Evolutionary conservation across 1,284 basidiomycete genomes (phyloP).

Genomic region (Vanrija humicola): DNA sequence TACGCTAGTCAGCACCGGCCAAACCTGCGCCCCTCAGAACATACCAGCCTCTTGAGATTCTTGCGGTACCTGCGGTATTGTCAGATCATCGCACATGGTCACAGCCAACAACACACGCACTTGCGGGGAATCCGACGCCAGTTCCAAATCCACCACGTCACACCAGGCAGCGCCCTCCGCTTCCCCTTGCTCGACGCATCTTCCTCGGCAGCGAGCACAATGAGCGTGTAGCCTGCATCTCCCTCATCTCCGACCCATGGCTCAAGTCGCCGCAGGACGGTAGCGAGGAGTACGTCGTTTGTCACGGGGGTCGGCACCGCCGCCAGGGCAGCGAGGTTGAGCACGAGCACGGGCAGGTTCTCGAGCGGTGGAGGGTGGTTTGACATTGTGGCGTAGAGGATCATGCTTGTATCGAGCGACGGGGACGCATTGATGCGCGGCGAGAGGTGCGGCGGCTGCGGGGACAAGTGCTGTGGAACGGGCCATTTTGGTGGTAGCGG

Average conservation of each 20-base stretch:
- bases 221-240: constrained; percentile 33
- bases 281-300: constrained; percentile 30
- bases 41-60: constrained; percentile 38
- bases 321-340: constrained; percentile 24
- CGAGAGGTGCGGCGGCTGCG: too few relatives aligned
- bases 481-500: too few relatives aligned
- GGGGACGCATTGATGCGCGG: not conserved
- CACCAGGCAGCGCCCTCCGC: constrained; percentile 25
- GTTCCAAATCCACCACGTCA: constrained; percentile 39
- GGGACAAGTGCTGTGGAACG: too few relatives aligned
- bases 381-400: constrained; percentile 15
- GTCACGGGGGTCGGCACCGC: constrained; percentile 15
- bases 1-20: constrained; percentile 1
- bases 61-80: constrained; percentile 31
- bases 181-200: constrained; percentile 3
- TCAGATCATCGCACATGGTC: not conserved
- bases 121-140: constrained; percentile 33
- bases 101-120: constrained; percentile 20
- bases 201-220: constrained; percentile 35
- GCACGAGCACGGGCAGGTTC: constrained; percentile 25
- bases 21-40: not conserved
- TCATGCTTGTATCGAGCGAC: constrained; percentile 4
- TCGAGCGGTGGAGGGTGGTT: constrained; percentile 13
- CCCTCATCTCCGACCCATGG: constrained; percentile 39
- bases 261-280: constrained; percentile 26